Evolutionary conservation across 2,329 filamentous ascomycete species (phyloP).

Genomic region (Arthrobotrys musiformis): DNA sequence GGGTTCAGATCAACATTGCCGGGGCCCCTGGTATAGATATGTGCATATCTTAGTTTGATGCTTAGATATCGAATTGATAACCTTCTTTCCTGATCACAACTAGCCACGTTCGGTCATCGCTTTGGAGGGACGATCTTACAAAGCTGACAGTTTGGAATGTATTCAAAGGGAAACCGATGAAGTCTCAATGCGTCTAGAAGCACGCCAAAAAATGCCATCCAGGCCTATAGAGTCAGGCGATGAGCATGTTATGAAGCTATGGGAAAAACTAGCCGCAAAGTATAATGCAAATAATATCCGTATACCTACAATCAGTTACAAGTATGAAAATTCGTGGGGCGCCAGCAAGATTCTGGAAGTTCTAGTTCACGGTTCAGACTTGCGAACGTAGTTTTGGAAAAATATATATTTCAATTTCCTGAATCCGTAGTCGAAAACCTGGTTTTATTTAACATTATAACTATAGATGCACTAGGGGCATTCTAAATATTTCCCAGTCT

Average conservation of each 20-base stretch:
- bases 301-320: too few species aligned
- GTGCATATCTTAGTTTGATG: slow-evolving; percentile 33
- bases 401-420: too few species aligned
- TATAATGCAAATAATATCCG: not conserved
- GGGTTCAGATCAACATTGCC: slow-evolving; percentile 20
- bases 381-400: too few species aligned
- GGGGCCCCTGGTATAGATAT: not conserved
- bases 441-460: too few species aligned
- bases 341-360: not conserved
- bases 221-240: not conserved
- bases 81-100: slow-evolving; percentile 34
- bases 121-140: not conserved
- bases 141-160: not conserved
- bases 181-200: not conserved
- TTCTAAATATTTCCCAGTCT: not conserved
- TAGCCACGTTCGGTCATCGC: not conserved
- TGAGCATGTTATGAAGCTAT: not conserved
- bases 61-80: slow-evolving; percentile 36
- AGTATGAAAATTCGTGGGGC: too few species aligned
- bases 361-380: too few species aligned
- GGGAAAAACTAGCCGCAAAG: not conserved
- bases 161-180: not conserved
- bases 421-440: too few species aligned
- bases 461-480: not conserved
- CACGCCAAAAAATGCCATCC: too few species aligned